phyloP scores from a whole-genome alignment of 148 eudicot species.

The Vaccinium vitisidaea region DNA sequence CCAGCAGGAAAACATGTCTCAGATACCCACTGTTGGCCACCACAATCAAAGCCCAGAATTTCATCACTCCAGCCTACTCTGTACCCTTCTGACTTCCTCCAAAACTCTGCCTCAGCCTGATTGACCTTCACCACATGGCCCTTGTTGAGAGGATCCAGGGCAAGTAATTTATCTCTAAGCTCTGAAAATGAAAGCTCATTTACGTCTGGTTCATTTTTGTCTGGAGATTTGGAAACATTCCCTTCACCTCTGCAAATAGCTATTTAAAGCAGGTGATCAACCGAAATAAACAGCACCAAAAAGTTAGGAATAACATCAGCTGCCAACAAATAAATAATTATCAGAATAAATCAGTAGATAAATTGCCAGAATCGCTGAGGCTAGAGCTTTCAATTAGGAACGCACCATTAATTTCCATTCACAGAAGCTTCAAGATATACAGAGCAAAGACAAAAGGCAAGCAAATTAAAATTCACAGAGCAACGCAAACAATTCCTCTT shows the following conservation, averaged over 20 bases:
- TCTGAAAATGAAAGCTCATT: slow-evolving; percentile 77
- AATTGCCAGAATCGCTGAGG: not conserved
- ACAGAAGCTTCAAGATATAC: not conserved
- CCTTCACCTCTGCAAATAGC: slow-evolving; percentile 51
- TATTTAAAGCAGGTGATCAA: slow-evolving; percentile 14
- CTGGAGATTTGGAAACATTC: slow-evolving; percentile 25
- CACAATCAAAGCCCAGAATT: slow-evolving; percentile 96
- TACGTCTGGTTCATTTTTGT: slow-evolving; percentile 51
- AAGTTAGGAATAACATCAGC: not conserved
- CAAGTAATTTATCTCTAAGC: slow-evolving; percentile 83
- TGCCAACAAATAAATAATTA: not conserved
- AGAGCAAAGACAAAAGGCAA: not conserved
- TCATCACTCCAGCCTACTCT: slow-evolving; percentile 98
- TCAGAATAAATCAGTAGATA: not conserved
- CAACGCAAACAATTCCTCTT: not conserved
- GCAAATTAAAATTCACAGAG: not conserved
- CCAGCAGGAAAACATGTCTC: slow-evolving; percentile 97
- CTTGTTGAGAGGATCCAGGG: slow-evolving; percentile 76
- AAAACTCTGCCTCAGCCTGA: slow-evolving; percentile 91
- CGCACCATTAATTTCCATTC: no score
- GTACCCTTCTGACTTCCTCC: slow-evolving; percentile 93
- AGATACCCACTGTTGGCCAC: slow-evolving; percentile 99
- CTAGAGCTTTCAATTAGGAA: not conserved
- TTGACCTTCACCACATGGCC: slow-evolving; percentile 76
- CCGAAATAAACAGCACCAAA: slow-evolving; percentile 9